Base-by-base conservation (phyloP, 169 alveolate genomes). In the Toxoplasma gondii region DNA sequence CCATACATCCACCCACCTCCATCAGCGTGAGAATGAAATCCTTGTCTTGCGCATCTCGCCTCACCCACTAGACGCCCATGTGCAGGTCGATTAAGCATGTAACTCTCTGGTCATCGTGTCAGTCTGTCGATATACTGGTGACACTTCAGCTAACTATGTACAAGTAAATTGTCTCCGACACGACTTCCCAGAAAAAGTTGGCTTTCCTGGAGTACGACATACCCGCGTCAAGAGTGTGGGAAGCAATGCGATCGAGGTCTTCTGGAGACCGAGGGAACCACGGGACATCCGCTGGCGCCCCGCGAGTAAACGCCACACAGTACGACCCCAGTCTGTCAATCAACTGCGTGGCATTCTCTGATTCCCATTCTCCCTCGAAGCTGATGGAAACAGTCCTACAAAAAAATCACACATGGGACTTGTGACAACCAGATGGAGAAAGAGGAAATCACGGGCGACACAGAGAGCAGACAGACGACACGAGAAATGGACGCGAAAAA, bases 201-300 rank as follows among this genome's bases (percentile, higher is more conserved):
- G 0, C 22, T 64, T 0, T 24, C 74, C 41, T 39, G 41, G 0
- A 39, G 39, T 70, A 17, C 34, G 39, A 12, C 88, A 34, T 39
- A 81, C 81, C 88, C 1, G 94, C 96, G 67, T n/a, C 93, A 34
- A 93, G 87, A 41, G 94, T 91, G 31, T 31, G 74, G 45, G 92
- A 58, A 0, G 94, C 93, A 31, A 95, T 69, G 22, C n/a, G 34
- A 53, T 95, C 97, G 34, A 95, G 67, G 44, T 95, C 97, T 87
- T 44, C 64, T 12, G 82, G 22, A 34, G 43, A 43, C 10, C 97
- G 53, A 10, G 97, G 97, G 84, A 95, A 95, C 96, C 96, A 95
- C 19, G 95, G 94, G 0, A 93, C 95, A 53, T 74, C 84, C 22
- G 44, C 44, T 34, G 94, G 82, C 43, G 80, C 1, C 12, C 67